Percentiles rank a stretch among this genome's conserved stretches.
phyloP scores from a whole-genome alignment of 768 basidiomycete genomes.

The Amanita muscaria region DNA sequence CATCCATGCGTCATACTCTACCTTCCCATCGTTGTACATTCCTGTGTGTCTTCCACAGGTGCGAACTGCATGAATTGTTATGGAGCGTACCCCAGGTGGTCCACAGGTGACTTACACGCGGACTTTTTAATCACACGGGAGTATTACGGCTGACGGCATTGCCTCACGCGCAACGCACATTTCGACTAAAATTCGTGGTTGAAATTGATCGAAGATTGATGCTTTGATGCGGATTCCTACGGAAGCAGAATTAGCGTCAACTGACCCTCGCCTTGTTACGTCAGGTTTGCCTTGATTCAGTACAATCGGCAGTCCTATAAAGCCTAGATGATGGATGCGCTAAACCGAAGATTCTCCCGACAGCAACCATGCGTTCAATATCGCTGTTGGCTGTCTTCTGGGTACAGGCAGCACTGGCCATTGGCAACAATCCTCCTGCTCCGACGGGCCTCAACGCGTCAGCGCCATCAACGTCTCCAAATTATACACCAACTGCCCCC shows the following conservation, averaged over 20 bases:
- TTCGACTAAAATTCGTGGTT: too few species aligned
- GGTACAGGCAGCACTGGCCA: constrained; percentile 9
- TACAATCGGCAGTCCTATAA: neutral
- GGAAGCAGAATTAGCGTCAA: neutral
- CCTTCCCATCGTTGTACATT: too few species aligned
- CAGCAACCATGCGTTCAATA: constrained; percentile 1
- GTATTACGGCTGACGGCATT: too few species aligned
- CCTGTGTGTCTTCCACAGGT: too few species aligned
- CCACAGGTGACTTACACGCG: too few species aligned
- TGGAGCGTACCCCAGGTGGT: too few species aligned
- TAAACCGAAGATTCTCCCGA: neutral
- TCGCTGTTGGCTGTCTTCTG: neutral
- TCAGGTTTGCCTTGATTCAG: neutral
- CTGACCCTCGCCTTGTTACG: constrained; percentile 1
- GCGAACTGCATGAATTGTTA: too few species aligned
- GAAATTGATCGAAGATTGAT: too few species aligned
- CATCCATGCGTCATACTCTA: too few species aligned
- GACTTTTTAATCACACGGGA: too few species aligned
- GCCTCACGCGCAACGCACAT: too few species aligned
- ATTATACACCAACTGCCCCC: constrained; percentile 3
- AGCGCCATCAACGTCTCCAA: neutral
- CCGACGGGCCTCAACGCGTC: neutral
- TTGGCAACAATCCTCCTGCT: neutral
- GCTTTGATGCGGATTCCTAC: too few species aligned
- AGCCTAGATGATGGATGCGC: neutral